These are phyloP conservation scores for Neodidymelliopsis sp. DNA, from an alignment of 2,329 filamentous ascomycete genomes.

Conservation along the genomic window DNA sequence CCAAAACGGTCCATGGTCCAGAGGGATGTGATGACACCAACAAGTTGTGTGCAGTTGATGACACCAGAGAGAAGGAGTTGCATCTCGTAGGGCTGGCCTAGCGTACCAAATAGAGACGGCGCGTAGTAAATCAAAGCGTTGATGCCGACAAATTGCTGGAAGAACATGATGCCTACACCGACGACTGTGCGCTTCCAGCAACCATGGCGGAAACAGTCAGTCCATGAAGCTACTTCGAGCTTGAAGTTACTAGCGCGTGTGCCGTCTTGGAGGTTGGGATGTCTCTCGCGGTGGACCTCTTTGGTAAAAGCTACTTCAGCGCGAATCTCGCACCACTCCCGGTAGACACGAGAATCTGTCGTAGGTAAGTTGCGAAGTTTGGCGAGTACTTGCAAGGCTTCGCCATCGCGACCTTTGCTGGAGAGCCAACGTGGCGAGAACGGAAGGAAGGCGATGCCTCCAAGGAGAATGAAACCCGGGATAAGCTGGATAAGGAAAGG, in stretches of 20 bases:
- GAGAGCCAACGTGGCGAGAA: constrained; percentile 65
- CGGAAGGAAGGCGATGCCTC: constrained; percentile 58
- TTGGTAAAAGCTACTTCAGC: constrained; percentile 63
- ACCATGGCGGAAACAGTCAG: constrained; percentile 57
- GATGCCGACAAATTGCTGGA: constrained; percentile 52
- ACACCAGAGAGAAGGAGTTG: constrained; percentile 71
- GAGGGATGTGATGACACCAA: constrained; percentile 51
- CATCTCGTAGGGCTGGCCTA: constrained; percentile 63
- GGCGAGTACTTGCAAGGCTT: constrained; percentile 57
- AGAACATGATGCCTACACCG: constrained; percentile 53
- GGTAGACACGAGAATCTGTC: constrained; percentile 58
- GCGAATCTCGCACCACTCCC: constrained; percentile 62
- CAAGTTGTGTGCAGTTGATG: constrained; percentile 59
- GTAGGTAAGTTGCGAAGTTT: constrained; percentile 59
- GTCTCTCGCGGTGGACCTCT: constrained; percentile 51
- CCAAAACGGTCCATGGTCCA: constrained; percentile 55
- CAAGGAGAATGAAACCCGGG: constrained; percentile 49
- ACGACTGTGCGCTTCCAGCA: constrained; percentile 54
- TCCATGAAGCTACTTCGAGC: constrained; percentile 57
- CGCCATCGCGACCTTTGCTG: constrained; percentile 53
- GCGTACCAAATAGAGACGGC: constrained; percentile 66
- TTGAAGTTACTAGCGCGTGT: constrained; percentile 47
- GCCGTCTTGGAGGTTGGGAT: constrained; percentile 43
- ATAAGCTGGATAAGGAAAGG: constrained; percentile 58
- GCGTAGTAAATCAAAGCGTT: constrained; percentile 67